These are phyloP conservation scores for Hypoxylon sp. DNA, from an alignment of 2,329 filamentous ascomycete species.

Conservation along the genomic window DNA sequence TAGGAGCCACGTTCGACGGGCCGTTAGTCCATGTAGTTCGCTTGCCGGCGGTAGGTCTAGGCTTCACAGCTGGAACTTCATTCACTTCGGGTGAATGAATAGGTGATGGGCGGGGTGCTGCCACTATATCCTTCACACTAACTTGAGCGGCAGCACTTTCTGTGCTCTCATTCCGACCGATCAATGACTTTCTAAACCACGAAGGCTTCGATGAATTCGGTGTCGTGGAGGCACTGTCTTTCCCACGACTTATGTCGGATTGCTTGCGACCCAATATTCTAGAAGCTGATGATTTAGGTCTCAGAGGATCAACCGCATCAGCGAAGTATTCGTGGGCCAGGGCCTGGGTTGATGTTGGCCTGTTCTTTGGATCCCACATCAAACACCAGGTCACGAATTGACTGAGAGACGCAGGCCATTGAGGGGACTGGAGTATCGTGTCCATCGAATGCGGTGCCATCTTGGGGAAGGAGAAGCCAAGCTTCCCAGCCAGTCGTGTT, in stretches of 20 bases:
- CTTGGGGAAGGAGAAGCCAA: conserved; percentile 98
- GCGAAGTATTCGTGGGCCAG: conserved; percentile 94
- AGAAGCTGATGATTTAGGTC: conserved; percentile 91
- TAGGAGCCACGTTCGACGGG: conserved; percentile 83
- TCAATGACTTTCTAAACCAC: conserved; percentile 97
- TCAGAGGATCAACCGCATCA: conserved; percentile 91
- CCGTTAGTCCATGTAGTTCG: conserved; percentile 95
- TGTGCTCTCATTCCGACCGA: conserved; percentile 80
- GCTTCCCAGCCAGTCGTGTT: conserved; percentile 90
- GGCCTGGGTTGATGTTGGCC: conserved; percentile 94
- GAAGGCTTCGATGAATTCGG: conserved; percentile 86
- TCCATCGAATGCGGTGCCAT: conserved; percentile 99
- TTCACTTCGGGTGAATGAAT: conserved; percentile 50
- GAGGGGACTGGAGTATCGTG: conserved; percentile 88
- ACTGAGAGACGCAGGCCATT: conserved; percentile 90
- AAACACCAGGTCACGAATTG: conserved; percentile 98
- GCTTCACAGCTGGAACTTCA: conserved; percentile 62
- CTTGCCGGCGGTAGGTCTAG: conserved; percentile 75
- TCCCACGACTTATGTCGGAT: conserved; percentile 82
- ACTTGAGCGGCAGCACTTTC: conserved; percentile 69
- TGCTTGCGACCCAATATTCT: conserved; percentile 90
- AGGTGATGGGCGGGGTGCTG: conserved; percentile 56
- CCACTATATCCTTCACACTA: conserved; percentile 62
- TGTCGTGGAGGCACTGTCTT: conserved; percentile 71
- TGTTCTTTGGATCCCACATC: conserved; percentile 96